phyloP scores from a whole-genome alignment of 2,329 filamentous ascomycete genomes.

The Penicillium sp. region DNA sequence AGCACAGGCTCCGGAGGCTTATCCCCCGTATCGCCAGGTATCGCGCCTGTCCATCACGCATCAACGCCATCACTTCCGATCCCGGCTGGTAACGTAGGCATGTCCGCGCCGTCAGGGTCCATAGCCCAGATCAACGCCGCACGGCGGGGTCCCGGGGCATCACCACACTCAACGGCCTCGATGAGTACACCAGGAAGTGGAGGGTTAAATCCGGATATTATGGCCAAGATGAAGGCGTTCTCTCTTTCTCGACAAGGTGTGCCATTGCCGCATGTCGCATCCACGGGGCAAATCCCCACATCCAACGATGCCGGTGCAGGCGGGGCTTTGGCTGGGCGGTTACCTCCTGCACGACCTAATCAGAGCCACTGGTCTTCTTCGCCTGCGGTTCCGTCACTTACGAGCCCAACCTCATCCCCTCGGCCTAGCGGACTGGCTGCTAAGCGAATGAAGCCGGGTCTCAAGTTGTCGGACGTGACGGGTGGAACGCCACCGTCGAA shows the following conservation, averaged over 20 bases:
- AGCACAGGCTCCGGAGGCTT: slow-evolving; percentile 53
- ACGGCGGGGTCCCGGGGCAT: slow-evolving; percentile 45
- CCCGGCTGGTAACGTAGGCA: slow-evolving; percentile 39
- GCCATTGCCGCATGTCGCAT: slow-evolving; percentile 26
- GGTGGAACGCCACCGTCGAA: slow-evolving; percentile 33
- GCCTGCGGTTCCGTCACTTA: slow-evolving; percentile 40
- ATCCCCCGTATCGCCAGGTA: slow-evolving; percentile 24
- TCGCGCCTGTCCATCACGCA: slow-evolving; percentile 3
- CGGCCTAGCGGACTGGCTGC: slow-evolving; percentile 49
- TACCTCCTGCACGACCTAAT: slow-evolving; percentile 29
- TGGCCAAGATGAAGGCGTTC: slow-evolving; percentile 70
- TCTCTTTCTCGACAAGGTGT: slow-evolving; percentile 64
- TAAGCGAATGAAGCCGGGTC: slow-evolving; percentile 49
- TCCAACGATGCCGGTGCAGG: slow-evolving; percentile 19
- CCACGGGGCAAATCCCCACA: slow-evolving; percentile 36
- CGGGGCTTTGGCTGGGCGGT: slow-evolving; percentile 32
- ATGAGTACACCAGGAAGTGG: slow-evolving; percentile 45
- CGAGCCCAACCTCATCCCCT: slow-evolving; percentile 41
- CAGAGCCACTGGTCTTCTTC: slow-evolving; percentile 36
- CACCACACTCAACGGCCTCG: slow-evolving; percentile 31
- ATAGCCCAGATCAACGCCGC: slow-evolving; percentile 73
- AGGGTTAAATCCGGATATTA: slow-evolving; percentile 62
- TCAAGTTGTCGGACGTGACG: slow-evolving; percentile 52
- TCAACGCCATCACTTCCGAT: slow-evolving; percentile 30
- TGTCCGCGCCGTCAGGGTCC: slow-evolving; percentile 82